Conservation (phyloP, 352 stramenopile genomes). For the Globisporangium megalacanthum region DNA sequence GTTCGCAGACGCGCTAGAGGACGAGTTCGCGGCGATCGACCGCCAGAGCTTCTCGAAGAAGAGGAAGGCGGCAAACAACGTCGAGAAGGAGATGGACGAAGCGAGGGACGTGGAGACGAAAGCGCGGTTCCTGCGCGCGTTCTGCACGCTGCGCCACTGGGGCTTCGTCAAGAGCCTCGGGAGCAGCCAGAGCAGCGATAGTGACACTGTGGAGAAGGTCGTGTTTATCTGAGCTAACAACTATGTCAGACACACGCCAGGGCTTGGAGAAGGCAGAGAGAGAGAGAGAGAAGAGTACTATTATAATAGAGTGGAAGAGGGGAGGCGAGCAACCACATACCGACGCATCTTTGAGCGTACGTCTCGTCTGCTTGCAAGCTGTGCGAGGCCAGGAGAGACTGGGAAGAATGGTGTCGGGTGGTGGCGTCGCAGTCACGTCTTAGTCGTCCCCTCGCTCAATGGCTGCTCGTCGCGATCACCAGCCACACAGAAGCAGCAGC, state of each 20-base stretch:
- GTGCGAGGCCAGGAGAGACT: no score
- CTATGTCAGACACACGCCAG: no score
- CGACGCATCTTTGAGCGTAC: constrained; percentile 5
- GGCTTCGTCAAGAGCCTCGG: constrained; percentile 54
- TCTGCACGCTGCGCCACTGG: constrained; percentile 69
- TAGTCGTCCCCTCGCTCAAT: constrained; percentile 81
- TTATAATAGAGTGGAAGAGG: constrained; percentile 22
- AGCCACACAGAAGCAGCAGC: neutral
- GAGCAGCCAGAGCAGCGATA: constrained; percentile 32
- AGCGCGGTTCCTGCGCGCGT: constrained; percentile 57
- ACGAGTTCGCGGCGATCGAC: constrained; percentile 15
- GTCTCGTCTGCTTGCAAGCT: no score
- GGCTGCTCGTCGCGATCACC: constrained; percentile 25
- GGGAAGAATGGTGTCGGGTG: neutral
- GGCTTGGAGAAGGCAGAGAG: neutral
- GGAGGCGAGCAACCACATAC: constrained; percentile 5
- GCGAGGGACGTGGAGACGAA: constrained; percentile 29
- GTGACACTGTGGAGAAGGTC: constrained; percentile 69
- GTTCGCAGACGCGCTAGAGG: constrained; percentile 36
- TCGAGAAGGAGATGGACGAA: constrained; percentile 9
- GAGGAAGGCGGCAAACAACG: constrained; percentile 3
- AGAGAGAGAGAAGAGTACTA: constrained; percentile 16
- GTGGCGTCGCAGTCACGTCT: constrained; percentile 2
- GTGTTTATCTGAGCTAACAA: constrained; percentile 56
- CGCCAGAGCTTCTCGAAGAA: constrained; percentile 13